These are phyloP conservation scores for Kodamaea sp. DNA, from an alignment of 1,139 yeast genomes.

Conservation along the genomic window DNA sequence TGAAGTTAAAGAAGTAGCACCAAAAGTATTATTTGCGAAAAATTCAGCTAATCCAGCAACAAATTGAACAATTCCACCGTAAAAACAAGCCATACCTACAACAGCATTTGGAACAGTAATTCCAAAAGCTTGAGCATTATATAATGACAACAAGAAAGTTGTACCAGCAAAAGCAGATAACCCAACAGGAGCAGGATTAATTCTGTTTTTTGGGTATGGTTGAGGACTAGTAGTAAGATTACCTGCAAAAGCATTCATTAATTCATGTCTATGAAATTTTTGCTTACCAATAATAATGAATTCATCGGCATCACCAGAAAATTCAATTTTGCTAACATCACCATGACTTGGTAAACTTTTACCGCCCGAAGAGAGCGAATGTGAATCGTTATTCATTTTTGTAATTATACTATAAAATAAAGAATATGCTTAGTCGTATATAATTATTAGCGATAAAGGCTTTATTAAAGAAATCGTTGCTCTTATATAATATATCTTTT, in stretches of 20 bases:
- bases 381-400: conserved; percentile 7
- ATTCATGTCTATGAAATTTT: conserved; percentile 47
- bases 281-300: conserved; percentile 27
- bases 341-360: conserved; percentile 4
- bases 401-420: background rate
- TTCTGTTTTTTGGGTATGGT: conserved; percentile 63
- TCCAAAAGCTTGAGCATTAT: conserved; percentile 53
- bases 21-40: conserved; percentile 79
- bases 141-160: conserved; percentile 72
- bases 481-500: background rate
- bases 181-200: conserved; percentile 89
- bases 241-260: conserved; percentile 73
- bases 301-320: conserved; percentile 8
- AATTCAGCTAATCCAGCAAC: conserved; percentile 77
- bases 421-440: too few relatives aligned
- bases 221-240: conserved; percentile 60
- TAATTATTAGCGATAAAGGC: too few relatives aligned
- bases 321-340: conserved; percentile 3
- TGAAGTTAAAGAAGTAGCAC: conserved; percentile 79
- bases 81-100: conserved; percentile 74
- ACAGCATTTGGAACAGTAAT: conserved; percentile 51
- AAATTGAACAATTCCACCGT: conserved; percentile 78
- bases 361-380: conserved; percentile 5
- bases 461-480: background rate
- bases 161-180: conserved; percentile 80